Evolutionary conservation across 176 grass and related monocot species (phyloP).

Genomic region (Ensete ventricosum): DNA sequence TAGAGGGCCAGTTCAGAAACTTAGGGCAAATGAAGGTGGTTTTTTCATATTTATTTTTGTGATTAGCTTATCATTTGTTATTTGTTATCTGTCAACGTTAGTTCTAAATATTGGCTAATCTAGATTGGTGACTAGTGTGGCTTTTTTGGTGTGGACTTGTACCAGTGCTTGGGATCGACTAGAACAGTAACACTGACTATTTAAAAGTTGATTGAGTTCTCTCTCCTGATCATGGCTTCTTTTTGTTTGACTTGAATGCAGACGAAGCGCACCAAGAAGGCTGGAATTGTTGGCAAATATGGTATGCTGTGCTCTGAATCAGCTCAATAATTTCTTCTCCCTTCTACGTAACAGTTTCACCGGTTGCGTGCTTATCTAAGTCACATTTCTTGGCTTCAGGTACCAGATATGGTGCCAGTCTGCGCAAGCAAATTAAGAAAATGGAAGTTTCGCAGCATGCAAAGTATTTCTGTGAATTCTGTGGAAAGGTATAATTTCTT

Average conservation of each 20-base stretch:
- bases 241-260: constrained; percentile 26
- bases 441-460: constrained; percentile 93
- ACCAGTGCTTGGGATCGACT: neutral
- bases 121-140: too few species aligned
- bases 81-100: too few species aligned
- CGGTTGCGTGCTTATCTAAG: neutral
- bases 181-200: neutral
- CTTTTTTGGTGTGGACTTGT: neutral
- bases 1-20: too few species aligned
- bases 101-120: too few species aligned
- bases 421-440: constrained; percentile 97
- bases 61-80: too few species aligned
- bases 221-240: neutral
- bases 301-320: constrained; percentile 26
- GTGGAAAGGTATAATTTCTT: constrained; percentile 48
- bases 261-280: constrained; percentile 98
- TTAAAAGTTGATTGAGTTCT: neutral
- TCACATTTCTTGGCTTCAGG: constrained; percentile 24
- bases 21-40: neutral
- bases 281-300: constrained; percentile 84
- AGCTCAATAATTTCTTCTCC: too few species aligned
- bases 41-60: too few species aligned
- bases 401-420: constrained; percentile 90
- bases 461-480: constrained; percentile 95
- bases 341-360: too few species aligned